Base-by-base conservation (phyloP, 495 filamentous ascomycete genomes). In the Monascus purpureus region DNA sequence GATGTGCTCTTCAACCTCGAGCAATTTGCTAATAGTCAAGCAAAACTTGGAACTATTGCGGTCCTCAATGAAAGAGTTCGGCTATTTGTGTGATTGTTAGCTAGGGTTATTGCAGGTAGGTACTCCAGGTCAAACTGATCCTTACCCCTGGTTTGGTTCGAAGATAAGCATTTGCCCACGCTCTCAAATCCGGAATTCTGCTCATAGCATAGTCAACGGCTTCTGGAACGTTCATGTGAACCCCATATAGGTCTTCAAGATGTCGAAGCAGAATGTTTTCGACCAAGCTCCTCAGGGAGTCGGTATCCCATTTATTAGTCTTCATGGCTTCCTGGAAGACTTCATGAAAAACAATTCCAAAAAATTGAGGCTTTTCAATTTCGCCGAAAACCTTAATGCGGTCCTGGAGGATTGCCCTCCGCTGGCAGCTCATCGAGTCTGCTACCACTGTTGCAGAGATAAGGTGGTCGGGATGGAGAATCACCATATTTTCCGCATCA, bases 1-100 rank as follows among this genome's bases (percentile, higher is more conserved):
- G 23, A 95, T 70, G 45, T 95, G 87, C 52, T 97, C 90, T 53
- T 97, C 90, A 13, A 96, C 83, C 46, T 94, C 90, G 25, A 97
- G 75, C 20, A 97, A 61, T 49, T 94, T 95, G 51, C 73, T 93
- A 40, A 97, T 74, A 44, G 78, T 84, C 66, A 95, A 75, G 26
- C 70, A 74, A 8, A 81, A 71, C 41, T 80, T 60, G 25, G 63
- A 66, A 20, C 77, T 78, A 40, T 83, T 79, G 25, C 80, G 70
- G 35, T 85, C 86, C 38, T 79, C 73, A 5, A 93, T 78, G n/a
- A 80, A 38, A 3, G 80, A 84, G 33, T 75, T 66, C 9, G 70
- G 49, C 73, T 85, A 42, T 35, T 55, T 37, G 2, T 20, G 29
- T 31, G 30, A 31, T n/a, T n/a, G 27, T 37, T 36, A 34, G 12